These are phyloP conservation scores for Gossypium turneri DNA, from an alignment of 345 rosid genomes.

Conservation along the genomic window DNA sequence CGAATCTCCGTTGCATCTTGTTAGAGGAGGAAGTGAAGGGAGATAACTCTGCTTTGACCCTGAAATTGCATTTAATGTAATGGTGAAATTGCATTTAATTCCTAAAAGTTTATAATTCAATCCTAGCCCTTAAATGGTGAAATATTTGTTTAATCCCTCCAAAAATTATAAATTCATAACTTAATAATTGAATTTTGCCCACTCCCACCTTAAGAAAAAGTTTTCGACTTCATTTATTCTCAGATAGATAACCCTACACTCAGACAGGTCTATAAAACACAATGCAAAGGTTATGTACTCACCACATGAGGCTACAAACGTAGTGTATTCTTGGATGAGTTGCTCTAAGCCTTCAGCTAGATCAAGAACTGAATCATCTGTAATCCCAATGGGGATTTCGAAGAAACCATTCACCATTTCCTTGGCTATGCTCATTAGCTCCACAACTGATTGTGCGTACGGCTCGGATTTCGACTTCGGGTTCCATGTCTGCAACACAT, in stretches of 20 bases:
- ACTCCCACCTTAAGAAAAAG: no score
- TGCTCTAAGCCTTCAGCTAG: constrained; percentile 65
- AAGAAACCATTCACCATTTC: constrained; percentile 77
- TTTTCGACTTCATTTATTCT: no score
- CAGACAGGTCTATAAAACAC: no score
- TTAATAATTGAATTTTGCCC: no score
- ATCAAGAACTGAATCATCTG: constrained; percentile 67
- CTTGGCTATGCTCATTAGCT: constrained; percentile 54
- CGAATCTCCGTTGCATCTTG: constrained; percentile 78
- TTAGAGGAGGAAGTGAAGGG: constrained; percentile 81
- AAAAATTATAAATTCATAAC: no score
- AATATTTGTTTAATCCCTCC: no score
- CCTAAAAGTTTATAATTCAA: background rate
- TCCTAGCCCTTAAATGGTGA: background rate
- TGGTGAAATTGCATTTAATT: no score
- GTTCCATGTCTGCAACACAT: constrained; percentile 72
- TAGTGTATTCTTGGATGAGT: constrained; percentile 63
- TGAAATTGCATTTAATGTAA: constrained; percentile 15
- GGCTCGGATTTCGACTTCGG: constrained; percentile 95
- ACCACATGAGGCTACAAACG: constrained; percentile 84
- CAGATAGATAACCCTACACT: no score
- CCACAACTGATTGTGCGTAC: constrained; percentile 70
- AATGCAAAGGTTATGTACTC: constrained; percentile 6
- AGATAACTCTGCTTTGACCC: constrained; percentile 85
- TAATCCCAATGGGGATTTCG: constrained; percentile 72